Evolutionary conservation across 169 alveolate species (phyloP).

Genomic region (Plasmodium billcollinsi): DNA sequence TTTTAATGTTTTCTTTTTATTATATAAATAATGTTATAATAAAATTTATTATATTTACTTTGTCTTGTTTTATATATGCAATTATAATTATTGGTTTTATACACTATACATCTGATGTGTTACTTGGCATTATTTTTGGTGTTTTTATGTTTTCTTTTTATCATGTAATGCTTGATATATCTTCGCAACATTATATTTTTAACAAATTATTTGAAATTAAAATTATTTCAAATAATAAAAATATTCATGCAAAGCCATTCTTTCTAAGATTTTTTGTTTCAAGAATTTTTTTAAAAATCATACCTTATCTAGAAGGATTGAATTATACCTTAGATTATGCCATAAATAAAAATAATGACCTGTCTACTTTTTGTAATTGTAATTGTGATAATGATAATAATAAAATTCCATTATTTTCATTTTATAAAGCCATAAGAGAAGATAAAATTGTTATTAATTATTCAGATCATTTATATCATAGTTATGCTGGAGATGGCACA

Average conservation of each 20-base stretch:
- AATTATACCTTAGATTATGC: slow-evolving; percentile 68
- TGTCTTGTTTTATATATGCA: slow-evolving; percentile 43
- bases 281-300: slow-evolving; percentile 45
- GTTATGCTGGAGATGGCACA: slow-evolving; percentile 73
- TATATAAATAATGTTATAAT: slow-evolving; percentile 31
- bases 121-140: slow-evolving; percentile 44
- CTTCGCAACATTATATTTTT: slow-evolving; percentile 43
- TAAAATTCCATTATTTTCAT: slow-evolving; percentile 12
- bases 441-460: slow-evolving; percentile 9
- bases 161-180: slow-evolving; percentile 55
- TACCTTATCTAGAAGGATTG: slow-evolving; percentile 62
- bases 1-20: slow-evolving; percentile 56
- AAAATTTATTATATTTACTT: slow-evolving; percentile 22
- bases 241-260: slow-evolving; percentile 63
- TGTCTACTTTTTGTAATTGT: slow-evolving; percentile 48
- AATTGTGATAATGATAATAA: slow-evolving; percentile 7
- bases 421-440: slow-evolving; percentile 1
- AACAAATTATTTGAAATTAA: slow-evolving; percentile 45
- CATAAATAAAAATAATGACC: slow-evolving; percentile 32
- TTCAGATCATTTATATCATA: slow-evolving; percentile 68
- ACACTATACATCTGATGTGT: slow-evolving; percentile 67
- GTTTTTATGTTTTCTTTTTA: slow-evolving; percentile 55
- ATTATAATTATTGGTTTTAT: slow-evolving; percentile 59
- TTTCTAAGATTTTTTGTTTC: slow-evolving; percentile 43
- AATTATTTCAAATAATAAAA: slow-evolving; percentile 65